Conservation (phyloP, 129 eudicot species). For the Pulicaria dysenterica region DNA sequence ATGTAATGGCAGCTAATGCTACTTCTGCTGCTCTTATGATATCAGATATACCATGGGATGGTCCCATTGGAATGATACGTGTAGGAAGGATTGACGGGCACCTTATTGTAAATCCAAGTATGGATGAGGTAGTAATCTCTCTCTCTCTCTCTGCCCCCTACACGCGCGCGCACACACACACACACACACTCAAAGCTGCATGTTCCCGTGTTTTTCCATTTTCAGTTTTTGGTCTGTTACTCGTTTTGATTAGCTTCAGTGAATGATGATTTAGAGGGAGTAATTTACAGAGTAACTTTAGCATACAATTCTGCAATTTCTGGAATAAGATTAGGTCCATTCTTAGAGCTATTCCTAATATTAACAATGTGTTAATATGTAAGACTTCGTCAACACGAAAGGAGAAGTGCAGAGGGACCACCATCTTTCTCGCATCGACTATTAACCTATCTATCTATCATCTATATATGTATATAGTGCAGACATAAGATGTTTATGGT, state of each 20-base stretch:
- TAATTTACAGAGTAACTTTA: background rate
- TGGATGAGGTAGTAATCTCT: slow-evolving; percentile 77
- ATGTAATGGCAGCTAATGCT: slow-evolving; percentile 97
- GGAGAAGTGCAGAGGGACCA: background rate
- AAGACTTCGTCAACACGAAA: background rate
- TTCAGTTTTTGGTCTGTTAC: background rate
- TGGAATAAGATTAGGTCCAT: background rate
- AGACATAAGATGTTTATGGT: background rate
- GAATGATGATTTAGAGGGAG: background rate
- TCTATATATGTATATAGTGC: background rate
- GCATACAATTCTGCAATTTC: background rate
- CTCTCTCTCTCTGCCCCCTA: background rate
- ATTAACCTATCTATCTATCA: background rate
- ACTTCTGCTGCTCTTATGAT: slow-evolving; percentile 97
- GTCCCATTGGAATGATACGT: slow-evolving; percentile 96
- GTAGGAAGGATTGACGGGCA: slow-evolving; percentile 86
- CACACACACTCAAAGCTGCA: background rate
- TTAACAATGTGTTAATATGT: background rate
- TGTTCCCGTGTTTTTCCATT: background rate
- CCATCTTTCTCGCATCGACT: background rate
- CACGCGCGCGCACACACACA: background rate
- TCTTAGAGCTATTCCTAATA: background rate
- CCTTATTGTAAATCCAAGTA: slow-evolving; percentile 83
- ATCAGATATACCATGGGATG: slow-evolving; percentile 97
- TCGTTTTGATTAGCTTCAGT: background rate